These are phyloP conservation scores for Domatiomyces globalis DNA, from an alignment of 2,329 filamentous ascomycete species.

Conservation along the genomic window DNA sequence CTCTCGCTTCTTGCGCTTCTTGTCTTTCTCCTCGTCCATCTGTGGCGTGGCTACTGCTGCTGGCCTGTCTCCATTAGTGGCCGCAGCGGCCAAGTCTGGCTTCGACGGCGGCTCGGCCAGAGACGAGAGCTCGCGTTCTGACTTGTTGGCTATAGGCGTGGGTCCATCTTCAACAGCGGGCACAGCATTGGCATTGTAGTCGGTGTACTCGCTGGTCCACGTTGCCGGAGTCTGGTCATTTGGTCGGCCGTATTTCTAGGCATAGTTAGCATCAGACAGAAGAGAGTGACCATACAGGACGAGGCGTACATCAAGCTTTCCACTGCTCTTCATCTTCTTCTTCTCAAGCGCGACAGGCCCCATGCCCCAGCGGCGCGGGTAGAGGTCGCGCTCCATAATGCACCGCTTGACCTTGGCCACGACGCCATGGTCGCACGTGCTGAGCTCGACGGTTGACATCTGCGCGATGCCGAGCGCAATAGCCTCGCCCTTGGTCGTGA, in stretches of 20 bases:
- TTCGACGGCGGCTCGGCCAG: neutral
- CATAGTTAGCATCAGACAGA: neutral
- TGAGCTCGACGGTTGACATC: slow-evolving; percentile 96
- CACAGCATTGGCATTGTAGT: slow-evolving; percentile 55
- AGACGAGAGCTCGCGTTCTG: slow-evolving; percentile 27
- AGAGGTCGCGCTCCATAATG: slow-evolving; percentile 98
- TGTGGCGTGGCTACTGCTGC: slow-evolving; percentile 22
- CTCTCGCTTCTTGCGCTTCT: slow-evolving; percentile 45
- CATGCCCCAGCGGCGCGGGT: slow-evolving; percentile 91
- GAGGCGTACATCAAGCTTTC: slow-evolving; percentile 67
- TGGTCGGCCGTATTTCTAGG: slow-evolving; percentile 71
- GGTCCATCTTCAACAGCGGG: slow-evolving; percentile 35
- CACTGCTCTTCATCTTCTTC: slow-evolving; percentile 98
- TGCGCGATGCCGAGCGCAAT: slow-evolving; percentile 92
- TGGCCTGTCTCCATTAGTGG: slow-evolving; percentile 21
- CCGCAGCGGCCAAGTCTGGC: slow-evolving; percentile 17
- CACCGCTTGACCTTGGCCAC: slow-evolving; percentile 98
- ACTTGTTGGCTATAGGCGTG: slow-evolving; percentile 32
- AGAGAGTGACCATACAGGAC: neutral
- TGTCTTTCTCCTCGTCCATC: slow-evolving; percentile 32
- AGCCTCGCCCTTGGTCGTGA: slow-evolving; percentile 98
- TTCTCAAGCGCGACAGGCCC: slow-evolving; percentile 89
- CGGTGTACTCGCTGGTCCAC: slow-evolving; percentile 87
- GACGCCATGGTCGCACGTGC: slow-evolving; percentile 91
- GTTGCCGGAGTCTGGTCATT: slow-evolving; percentile 89